Evolutionary conservation across 371 early-diverging fungal genomes (phyloP), one percentile per base, ranked within the genome.

Genomic region (Saksenaea oblongispora): DNA sequence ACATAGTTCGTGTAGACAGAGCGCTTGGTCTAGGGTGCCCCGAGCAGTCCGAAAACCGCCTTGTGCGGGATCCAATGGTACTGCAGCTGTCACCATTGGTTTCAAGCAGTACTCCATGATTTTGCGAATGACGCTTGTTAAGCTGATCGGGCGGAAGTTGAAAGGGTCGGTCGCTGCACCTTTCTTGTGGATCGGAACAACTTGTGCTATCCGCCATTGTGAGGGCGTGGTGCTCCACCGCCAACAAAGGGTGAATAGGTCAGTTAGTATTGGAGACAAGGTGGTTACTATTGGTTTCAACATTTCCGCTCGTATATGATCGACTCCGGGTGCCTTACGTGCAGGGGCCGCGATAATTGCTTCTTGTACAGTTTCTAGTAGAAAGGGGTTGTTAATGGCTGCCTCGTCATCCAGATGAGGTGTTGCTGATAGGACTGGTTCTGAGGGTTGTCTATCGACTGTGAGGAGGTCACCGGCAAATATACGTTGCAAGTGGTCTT

Each of bases 121-220:
- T 56, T 69, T 18, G 56, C 65, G 54, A 4, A 70, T 15, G 7
- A 67, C 53, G 0, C 65, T 66, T 3, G 68, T 62, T 3, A 70
- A 44, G 42, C 64, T 65, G 10, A 69, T 69, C 1, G 65, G 70
- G 0, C 70, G 18, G 41, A 54, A 65, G 44, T 64, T 69, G 22
- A 51, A 58, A 15, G 73, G 66, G 24, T 66, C 56, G 34, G 54
- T 54, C 9, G 54, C 5, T 22, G 15, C 44, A 9, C 65, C 70
- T 37, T 69, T 67, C 54, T 69, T 73, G 18, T 60, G 35, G 5
- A 73, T 64, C 0, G 74, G 62, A 24, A 66, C 27, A 3, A n/a
- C n/a, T n/a, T n/a, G n/a, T n/a, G n/a, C n/a, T n/a, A n/a, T n/a
- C n/a, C n/a, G n/a, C n/a, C n/a, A 66, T 61, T 31, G 34, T 13